Percentiles rank a stretch among this genome's conserved stretches.
phyloP scores from a whole-genome alignment of 2,329 filamentous ascomycete genomes.

The Pochonia chlamydosporia region DNA sequence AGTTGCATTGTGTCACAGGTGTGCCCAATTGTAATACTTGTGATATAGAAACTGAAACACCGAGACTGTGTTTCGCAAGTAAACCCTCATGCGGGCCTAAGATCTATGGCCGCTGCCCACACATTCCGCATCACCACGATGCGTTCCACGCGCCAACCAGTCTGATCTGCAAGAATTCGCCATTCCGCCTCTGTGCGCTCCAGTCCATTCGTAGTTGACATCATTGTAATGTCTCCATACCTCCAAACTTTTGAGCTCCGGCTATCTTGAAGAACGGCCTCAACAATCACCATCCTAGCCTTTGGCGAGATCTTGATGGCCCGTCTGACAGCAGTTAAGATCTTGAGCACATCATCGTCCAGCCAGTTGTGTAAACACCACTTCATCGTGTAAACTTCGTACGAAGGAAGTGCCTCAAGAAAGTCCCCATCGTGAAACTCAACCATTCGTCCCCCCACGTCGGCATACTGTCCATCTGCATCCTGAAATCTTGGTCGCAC shows the following conservation, averaged over 20 bases:
- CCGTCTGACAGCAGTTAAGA: conserved; percentile 22
- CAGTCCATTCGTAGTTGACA: conserved; percentile 25
- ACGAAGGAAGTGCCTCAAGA: conserved; percentile 24
- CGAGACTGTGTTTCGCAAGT: too few species aligned
- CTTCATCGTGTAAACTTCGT: conserved; percentile 27
- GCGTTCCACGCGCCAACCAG: conserved; percentile 22
- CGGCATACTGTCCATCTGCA: conserved; percentile 22
- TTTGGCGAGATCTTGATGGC: conserved; percentile 19
- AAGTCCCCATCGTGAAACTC: conserved; percentile 28
- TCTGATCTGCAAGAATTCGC: conserved; percentile 18
- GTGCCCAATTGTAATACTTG: too few species aligned
- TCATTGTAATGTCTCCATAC: conserved; percentile 37
- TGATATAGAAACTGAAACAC: too few species aligned
- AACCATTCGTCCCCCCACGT: conserved; percentile 26
- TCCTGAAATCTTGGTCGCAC: conserved; percentile 18
- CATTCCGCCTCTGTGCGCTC: conserved; percentile 26
- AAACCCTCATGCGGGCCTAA: too few species aligned
- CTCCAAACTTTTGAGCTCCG: conserved; percentile 22
- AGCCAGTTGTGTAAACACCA: conserved; percentile 38
- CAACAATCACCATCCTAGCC: conserved; percentile 29
- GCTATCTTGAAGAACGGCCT: conserved; percentile 28
- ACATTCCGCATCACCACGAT: background rate
- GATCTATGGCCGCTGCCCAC: background rate
- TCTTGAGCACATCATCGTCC: conserved; percentile 23
- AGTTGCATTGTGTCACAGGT: too few species aligned